A percentile compares a stretch with the other conserved stretches of the same genome.
Evolutionary conservation across 164 flowering plant genomes (phyloP).

Genomic region (Annona squamosa): DNA sequence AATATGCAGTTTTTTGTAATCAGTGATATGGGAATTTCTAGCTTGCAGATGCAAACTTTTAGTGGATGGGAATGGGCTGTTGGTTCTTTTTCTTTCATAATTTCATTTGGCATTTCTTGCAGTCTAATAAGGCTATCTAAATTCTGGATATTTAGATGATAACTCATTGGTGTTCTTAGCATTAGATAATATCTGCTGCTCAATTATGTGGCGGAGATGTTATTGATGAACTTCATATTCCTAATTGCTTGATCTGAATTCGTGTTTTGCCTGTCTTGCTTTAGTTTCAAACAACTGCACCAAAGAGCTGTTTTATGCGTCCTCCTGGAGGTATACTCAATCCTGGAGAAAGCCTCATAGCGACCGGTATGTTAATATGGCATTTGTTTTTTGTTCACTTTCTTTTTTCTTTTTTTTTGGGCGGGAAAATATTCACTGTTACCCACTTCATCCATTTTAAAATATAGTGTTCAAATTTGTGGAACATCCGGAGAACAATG

Average conservation of each 20-base stretch:
- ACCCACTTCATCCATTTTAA: not conserved
- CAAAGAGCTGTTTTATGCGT: conserved; percentile 95
- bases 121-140: too few species aligned
- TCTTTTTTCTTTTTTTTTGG: not conserved
- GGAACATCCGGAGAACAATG: conserved; percentile 87
- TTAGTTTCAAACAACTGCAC: conserved; percentile 96
- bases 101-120: too few species aligned
- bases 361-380: conserved; percentile 51
- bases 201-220: too few species aligned
- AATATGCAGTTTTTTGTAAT: not conserved
- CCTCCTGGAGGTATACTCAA: conserved; percentile 93
- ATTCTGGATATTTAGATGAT: too few species aligned
- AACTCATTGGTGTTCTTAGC: too few species aligned
- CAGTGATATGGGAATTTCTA: not conserved
- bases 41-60: not conserved
- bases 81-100: not conserved
- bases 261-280: not conserved
- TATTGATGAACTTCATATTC: not conserved
- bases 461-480: conserved; percentile 80
- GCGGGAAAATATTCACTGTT: not conserved
- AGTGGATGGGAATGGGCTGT: not conserved
- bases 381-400: conserved; percentile 1
- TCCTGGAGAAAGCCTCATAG: conserved; percentile 76
- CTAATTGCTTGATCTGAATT: not conserved
- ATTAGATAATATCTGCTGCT: too few species aligned